Evolutionary conservation across 352 stramenopile genomes (phyloP).

Genomic region (Globisporangium lucens): DNA sequence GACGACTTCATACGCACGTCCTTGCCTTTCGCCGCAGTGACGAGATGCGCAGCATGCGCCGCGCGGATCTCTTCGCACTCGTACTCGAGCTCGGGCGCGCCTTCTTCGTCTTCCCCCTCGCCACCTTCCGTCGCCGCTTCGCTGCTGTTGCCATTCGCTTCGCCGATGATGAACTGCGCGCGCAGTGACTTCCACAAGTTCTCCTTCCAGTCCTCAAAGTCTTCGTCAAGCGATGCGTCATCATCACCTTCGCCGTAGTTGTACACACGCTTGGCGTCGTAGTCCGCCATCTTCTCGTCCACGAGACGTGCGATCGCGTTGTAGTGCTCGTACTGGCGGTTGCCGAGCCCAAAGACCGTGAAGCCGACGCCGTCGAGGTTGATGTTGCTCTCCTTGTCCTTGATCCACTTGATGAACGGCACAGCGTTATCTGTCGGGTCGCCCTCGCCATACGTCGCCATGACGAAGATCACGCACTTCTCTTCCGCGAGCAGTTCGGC

Average conservation of each 20-base stretch:
- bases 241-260: conserved; percentile 96
- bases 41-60: conserved; percentile 15
- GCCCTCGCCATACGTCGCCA: conserved; percentile 98
- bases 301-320: conserved; percentile 95
- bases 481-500: conserved; percentile 44
- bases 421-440: conserved; percentile 98
- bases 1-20: conserved; percentile 63
- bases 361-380: conserved; percentile 77
- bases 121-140: conserved; percentile 1
- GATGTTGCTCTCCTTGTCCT: conserved; percentile 48
- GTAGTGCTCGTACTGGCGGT: conserved; percentile 98
- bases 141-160: conserved; percentile 20
- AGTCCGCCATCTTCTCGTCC: conserved; percentile 82
- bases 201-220: conserved; percentile 96
- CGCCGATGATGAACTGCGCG: conserved; percentile 52
- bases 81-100: conserved; percentile 60
- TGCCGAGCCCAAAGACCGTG: conserved; percentile 97
- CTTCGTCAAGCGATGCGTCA: conserved; percentile 91
- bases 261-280: conserved; percentile 85
- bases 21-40: conserved; percentile 11
- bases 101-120: conserved; percentile 18
- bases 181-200: conserved; percentile 81
- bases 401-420: conserved; percentile 91
- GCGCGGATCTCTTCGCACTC: conserved; percentile 42
- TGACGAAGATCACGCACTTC: conserved; percentile 90